These are phyloP conservation scores for Rosa lucieae DNA, from an alignment of 306 rosid genomes.

Conservation along the genomic window DNA sequence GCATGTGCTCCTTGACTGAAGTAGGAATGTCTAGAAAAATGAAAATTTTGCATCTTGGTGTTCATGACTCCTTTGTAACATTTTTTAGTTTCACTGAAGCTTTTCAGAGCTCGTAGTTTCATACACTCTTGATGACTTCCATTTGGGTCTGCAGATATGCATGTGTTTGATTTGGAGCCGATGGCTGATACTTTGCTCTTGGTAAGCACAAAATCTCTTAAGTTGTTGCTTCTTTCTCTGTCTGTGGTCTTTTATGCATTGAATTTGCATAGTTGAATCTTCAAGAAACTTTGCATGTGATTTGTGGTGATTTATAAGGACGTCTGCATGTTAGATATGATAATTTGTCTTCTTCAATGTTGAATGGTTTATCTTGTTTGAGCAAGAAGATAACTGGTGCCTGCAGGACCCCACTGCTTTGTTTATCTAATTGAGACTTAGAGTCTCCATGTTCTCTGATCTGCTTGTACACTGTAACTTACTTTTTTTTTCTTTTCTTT, in stretches of 20 bases:
- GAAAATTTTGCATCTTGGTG: background rate
- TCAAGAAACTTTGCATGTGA: background rate
- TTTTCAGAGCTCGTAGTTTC: constrained; percentile 13
- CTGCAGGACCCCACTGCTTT: background rate
- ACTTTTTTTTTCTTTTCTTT: constrained; percentile 22
- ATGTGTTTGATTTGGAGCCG: constrained; percentile 62
- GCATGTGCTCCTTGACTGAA: constrained; percentile 5
- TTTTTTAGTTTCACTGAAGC: background rate
- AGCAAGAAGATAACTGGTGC: background rate
- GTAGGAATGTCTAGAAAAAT: background rate
- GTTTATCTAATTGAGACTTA: background rate
- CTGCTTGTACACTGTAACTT: constrained; percentile 24
- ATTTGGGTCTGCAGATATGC: constrained; percentile 50
- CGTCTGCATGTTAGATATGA: background rate
- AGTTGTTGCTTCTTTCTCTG: background rate
- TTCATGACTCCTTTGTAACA: background rate
- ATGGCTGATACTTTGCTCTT: constrained; percentile 73
- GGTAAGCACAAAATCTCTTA: constrained; percentile 42
- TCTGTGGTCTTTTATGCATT: background rate
- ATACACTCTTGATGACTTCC: constrained; percentile 10
- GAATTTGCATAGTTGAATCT: background rate
- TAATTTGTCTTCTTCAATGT: background rate
- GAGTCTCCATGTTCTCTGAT: constrained; percentile 16
- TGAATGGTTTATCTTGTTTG: constrained; percentile 2
- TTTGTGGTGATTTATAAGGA: background rate